Conservation (phyloP, 441 rosid genomes). For the Iberis amara region DNA sequence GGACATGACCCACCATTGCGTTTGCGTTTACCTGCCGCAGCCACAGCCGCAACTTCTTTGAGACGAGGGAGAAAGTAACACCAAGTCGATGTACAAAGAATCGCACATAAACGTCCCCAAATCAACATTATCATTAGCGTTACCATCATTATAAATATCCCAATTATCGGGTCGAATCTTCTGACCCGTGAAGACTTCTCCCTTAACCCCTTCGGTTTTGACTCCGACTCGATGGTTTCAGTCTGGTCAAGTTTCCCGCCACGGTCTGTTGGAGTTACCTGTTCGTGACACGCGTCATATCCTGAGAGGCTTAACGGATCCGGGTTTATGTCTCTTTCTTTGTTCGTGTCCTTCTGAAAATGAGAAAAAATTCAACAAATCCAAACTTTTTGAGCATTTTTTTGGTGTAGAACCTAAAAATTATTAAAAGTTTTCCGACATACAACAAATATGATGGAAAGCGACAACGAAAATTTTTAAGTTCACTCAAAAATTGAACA, state of each 20-base stretch:
- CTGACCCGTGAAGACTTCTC: constrained; percentile 10
- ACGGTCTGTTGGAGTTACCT: constrained; percentile 1
- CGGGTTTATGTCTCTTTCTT: constrained; percentile 18
- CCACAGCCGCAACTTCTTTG: neutral
- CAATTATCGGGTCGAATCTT: constrained; percentile 42
- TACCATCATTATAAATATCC: constrained; percentile 49
- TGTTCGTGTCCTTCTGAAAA: constrained; percentile 6
- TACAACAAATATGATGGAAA: no score
- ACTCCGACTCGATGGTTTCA: constrained; percentile 5
- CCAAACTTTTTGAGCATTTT: no score
- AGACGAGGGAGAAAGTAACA: constrained; percentile 46
- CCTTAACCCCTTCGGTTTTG: constrained; percentile 2
- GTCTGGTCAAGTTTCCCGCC: constrained; percentile 19
- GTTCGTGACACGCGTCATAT: constrained; percentile 15
- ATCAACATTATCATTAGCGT: constrained; percentile 50
- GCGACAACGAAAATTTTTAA: no score
- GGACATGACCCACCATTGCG: neutral
- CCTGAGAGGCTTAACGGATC: constrained; percentile 25
- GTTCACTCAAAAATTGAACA: no score
- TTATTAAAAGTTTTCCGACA: no score
- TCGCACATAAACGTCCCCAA: constrained; percentile 75
- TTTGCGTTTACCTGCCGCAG: constrained; percentile 24
- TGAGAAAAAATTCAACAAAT: no score
- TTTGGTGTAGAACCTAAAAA: neutral
- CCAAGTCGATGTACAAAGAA: constrained; percentile 70